Conservation (phyloP, 2,329 filamentous ascomycete genomes). For the Aspergillus clavatus region DNA sequence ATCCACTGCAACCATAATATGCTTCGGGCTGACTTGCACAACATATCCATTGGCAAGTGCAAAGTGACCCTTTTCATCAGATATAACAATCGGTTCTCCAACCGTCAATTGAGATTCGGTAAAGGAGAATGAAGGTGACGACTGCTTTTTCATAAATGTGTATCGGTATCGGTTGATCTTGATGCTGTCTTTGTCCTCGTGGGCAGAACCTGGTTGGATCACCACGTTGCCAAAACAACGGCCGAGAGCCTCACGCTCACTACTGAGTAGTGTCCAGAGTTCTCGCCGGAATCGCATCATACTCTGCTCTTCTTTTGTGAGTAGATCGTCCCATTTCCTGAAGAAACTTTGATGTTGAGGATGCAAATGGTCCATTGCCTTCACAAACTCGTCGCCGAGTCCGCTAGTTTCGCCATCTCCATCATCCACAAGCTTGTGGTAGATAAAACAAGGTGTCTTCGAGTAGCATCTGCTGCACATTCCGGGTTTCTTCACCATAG, state of each 20-base stretch:
- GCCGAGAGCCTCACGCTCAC: constrained; percentile 79
- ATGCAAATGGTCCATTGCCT: constrained; percentile 72
- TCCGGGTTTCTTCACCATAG: constrained; percentile 77
- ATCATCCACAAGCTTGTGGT: constrained; percentile 83
- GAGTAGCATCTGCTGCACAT: constrained; percentile 86
- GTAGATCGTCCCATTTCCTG: constrained; percentile 84
- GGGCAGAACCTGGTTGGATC: constrained; percentile 70
- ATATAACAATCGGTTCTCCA: constrained; percentile 93
- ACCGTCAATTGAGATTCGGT: constrained; percentile 80
- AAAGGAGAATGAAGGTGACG: constrained; percentile 68
- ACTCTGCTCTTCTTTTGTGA: constrained; percentile 93
- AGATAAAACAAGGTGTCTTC: constrained; percentile 84
- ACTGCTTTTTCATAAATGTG: constrained; percentile 68
- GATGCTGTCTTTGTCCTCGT: constrained; percentile 62
- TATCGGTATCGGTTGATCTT: constrained; percentile 93
- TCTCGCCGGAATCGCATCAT: constrained; percentile 81
- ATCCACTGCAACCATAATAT: constrained; percentile 86
- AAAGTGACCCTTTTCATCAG: constrained; percentile 91
- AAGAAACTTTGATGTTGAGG: constrained; percentile 76
- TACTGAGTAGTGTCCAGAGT: constrained; percentile 92
- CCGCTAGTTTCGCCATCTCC: constrained; percentile 77
- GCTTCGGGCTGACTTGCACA: constrained; percentile 66
- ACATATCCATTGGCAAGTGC: constrained; percentile 91
- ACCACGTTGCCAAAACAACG: constrained; percentile 86
- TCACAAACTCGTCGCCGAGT: constrained; percentile 74